These are phyloP conservation scores for Didymella segeticola DNA, from an alignment of 2,329 filamentous ascomycete genomes.

Conservation along the genomic window DNA sequence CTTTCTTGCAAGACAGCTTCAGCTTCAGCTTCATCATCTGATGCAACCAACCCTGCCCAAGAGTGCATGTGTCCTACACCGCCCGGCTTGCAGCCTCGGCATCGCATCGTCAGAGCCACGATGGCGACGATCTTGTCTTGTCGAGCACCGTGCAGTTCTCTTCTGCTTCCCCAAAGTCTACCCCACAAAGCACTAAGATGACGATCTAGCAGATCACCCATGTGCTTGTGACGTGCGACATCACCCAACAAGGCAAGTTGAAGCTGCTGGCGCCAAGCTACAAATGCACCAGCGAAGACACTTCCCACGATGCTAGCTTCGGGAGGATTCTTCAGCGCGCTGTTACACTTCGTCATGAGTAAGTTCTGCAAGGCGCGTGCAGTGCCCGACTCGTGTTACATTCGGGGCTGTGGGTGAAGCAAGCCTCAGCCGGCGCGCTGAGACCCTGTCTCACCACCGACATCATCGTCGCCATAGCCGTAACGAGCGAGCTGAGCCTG, in stretches of 20 bases:
- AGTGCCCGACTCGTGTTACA: conserved; percentile 5
- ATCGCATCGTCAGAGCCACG: not conserved
- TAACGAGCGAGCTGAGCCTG: not conserved
- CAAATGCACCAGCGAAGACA: not conserved
- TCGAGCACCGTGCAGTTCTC: not conserved
- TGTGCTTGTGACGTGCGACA: conserved; percentile 16
- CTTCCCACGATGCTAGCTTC: conserved; percentile 1
- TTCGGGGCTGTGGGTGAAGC: not conserved
- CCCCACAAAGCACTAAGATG: conserved; percentile 9
- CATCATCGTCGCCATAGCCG: not conserved
- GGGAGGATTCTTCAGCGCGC: not conserved
- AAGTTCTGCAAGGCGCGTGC: conserved; percentile 7
- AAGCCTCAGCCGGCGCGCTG: conserved; percentile 16
- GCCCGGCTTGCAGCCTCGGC: not conserved
- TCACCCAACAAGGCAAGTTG: not conserved
- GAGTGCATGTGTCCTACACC: not conserved
- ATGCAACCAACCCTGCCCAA: not conserved
- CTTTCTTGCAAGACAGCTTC: not conserved
- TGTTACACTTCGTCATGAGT: conserved; percentile 9
- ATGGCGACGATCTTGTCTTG: not conserved
- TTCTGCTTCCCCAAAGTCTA: conserved; percentile 2
- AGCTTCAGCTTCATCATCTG: not conserved
- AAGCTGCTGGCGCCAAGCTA: conserved; percentile 3
- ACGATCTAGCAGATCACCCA: conserved; percentile 7
- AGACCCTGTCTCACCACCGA: conserved; percentile 12